A percentile compares a stretch with the other conserved stretches of the same genome.
Conservation (phyloP, 352 stramenopile species). For the Phytophthora pini region DNA sequence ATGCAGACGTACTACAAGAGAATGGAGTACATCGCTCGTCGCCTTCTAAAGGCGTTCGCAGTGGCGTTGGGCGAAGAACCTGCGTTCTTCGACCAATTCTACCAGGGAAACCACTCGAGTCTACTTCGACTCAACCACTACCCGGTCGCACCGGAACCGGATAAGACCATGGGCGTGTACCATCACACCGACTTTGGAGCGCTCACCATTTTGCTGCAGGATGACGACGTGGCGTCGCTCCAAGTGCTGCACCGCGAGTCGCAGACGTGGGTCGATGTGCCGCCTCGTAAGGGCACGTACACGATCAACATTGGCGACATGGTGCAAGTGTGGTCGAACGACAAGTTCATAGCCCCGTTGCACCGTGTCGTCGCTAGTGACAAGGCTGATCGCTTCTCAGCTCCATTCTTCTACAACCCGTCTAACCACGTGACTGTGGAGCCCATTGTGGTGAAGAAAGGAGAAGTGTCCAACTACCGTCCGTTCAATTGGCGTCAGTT, state of each 20-base stretch:
- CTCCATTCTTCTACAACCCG: constrained; percentile 67
- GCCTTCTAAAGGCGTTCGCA: constrained; percentile 59
- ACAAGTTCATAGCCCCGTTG: constrained; percentile 45
- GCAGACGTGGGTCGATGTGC: constrained; percentile 50
- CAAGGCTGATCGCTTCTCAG: constrained; percentile 47
- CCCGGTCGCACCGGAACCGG: constrained; percentile 54
- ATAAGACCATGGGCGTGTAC: constrained; percentile 56
- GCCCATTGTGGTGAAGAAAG: constrained; percentile 50
- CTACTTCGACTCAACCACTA: constrained; percentile 94
- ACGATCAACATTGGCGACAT: constrained; percentile 68
- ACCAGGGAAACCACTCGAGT: constrained; percentile 67
- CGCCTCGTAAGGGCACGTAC: constrained; percentile 30
- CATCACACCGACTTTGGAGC: constrained; percentile 60
- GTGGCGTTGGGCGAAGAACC: constrained; percentile 50
- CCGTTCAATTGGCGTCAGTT: constrained; percentile 90
- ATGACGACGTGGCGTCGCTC: constrained; percentile 57
- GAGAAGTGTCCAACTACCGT: constrained; percentile 57
- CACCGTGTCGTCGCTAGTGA: constrained; percentile 52
- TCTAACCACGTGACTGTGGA: constrained; percentile 65
- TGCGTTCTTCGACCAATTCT: constrained; percentile 66
- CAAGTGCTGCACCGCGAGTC: constrained; percentile 52
- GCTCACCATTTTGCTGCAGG: constrained; percentile 55
- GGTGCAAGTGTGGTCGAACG: constrained; percentile 60
- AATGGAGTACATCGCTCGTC: constrained; percentile 57
- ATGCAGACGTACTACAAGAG: constrained; percentile 48